Conservation (phyloP, 2,329 filamentous ascomycete species). For the Paecilomyces dactylethromorphus region DNA sequence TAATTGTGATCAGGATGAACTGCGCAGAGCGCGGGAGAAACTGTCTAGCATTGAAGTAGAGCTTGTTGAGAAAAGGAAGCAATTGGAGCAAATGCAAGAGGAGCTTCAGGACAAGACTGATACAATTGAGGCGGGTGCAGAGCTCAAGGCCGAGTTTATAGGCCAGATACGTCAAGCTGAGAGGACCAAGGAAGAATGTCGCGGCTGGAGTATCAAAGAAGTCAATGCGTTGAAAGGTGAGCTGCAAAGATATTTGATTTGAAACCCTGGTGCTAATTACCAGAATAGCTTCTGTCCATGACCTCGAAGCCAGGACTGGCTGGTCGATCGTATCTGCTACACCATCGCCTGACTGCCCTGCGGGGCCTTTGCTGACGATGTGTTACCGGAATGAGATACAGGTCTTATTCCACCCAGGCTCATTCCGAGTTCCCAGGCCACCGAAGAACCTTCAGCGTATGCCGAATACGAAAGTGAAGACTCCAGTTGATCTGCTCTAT, state of each 20-base stretch:
- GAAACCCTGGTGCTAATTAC: constrained; percentile 3
- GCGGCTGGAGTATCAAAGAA: constrained; percentile 81
- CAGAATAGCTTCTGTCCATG: constrained; percentile 29
- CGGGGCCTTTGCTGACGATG: constrained; percentile 33
- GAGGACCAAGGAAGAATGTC: constrained; percentile 75
- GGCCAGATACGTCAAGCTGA: constrained; percentile 78
- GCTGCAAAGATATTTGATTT: constrained; percentile 10
- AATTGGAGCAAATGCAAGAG: constrained; percentile 60
- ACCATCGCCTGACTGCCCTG: constrained; percentile 15
- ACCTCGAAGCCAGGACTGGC: constrained; percentile 36
- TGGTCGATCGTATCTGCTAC: constrained; percentile 37
- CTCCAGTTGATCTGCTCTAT: not conserved
- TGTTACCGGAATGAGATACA: constrained; percentile 35
- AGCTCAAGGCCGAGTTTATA: constrained; percentile 62
- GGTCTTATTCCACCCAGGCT: constrained; percentile 35
- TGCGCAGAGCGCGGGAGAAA: constrained; percentile 65
- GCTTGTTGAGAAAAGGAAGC: constrained; percentile 61
- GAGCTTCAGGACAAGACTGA: constrained; percentile 63
- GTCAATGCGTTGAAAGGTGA: constrained; percentile 72
- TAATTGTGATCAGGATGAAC: constrained; percentile 68
- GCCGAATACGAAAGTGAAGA: not conserved
- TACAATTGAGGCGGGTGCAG: constrained; percentile 55
- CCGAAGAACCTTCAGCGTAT: not conserved
- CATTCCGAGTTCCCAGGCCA: constrained; percentile 21
- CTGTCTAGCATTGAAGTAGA: constrained; percentile 60